phyloP scores from a whole-genome alignment of 768 basidiomycete genomes.

The Lactarius deliciosus region DNA sequence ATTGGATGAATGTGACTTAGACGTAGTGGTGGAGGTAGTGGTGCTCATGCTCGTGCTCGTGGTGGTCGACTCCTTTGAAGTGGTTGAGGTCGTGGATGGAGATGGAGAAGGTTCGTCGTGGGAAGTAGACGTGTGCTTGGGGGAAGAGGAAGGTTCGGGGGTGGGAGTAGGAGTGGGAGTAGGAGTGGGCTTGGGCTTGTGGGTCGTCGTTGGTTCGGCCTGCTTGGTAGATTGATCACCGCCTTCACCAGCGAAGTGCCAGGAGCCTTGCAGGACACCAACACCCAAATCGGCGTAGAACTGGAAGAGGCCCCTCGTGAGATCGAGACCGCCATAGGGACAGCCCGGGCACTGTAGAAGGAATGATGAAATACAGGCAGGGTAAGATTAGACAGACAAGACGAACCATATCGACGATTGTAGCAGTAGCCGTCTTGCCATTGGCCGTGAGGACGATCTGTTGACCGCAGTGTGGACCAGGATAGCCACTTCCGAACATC shows the following conservation, averaged over 20 bases:
- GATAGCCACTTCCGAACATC: conserved; percentile 60
- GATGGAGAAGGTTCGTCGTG: not conserved
- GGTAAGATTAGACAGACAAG: not conserved
- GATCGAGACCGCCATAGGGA: conserved; percentile 44
- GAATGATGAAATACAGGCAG: not conserved
- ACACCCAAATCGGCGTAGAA: conserved; percentile 38
- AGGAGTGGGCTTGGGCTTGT: not conserved
- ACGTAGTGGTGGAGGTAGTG: not conserved
- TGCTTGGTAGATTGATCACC: not conserved
- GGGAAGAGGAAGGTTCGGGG: not conserved
- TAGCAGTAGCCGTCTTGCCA: conserved; percentile 58
- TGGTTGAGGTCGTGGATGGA: conserved; percentile 13
- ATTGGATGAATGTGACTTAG: not conserved
- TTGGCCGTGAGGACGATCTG: conserved; percentile 58
- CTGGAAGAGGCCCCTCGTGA: conserved; percentile 47
- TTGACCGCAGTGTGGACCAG: conserved; percentile 63
- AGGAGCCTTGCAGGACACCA: conserved; percentile 43
- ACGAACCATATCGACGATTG: conserved; percentile 61
- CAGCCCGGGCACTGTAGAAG: conserved; percentile 43
- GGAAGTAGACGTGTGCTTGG: not conserved
- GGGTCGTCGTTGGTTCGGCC: not conserved
- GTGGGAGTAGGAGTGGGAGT: not conserved
- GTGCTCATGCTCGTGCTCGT: not conserved
- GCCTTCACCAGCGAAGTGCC: conserved; percentile 36
- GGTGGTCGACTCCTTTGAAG: not conserved